phyloP scores from a whole-genome alignment of 177 flowering plant species.

The Tripterygium wilfordii region DNA sequence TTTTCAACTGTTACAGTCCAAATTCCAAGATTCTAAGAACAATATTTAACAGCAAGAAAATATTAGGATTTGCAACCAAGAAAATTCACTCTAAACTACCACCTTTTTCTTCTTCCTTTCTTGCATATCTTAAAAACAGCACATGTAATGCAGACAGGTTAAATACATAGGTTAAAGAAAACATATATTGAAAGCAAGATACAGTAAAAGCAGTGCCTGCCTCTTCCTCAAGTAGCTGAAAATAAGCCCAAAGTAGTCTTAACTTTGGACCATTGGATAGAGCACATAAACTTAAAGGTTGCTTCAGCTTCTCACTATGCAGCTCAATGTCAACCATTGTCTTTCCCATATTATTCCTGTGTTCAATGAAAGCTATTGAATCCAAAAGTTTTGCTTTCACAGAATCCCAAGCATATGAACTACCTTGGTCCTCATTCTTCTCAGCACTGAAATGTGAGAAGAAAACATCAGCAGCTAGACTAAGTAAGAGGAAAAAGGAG shows the following conservation, averaged over 20 bases:
- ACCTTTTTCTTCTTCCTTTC: no score
- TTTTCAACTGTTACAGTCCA: background rate
- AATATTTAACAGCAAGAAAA: background rate
- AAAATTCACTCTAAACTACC: no score
- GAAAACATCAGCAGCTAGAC: background rate
- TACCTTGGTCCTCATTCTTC: slow-evolving; percentile 27
- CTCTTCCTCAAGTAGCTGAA: slow-evolving; percentile 75
- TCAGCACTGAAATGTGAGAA: slow-evolving; percentile 35
- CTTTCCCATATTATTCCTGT: slow-evolving; percentile 27
- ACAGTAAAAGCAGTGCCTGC: slow-evolving; percentile 39
- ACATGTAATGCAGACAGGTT: background rate
- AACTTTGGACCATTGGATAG: slow-evolving; percentile 68
- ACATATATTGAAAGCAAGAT: background rate
- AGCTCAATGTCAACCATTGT: slow-evolving; percentile 28
- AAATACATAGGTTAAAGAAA: background rate
- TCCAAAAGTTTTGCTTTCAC: slow-evolving; percentile 63
- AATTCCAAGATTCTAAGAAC: background rate
- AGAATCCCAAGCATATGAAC: slow-evolving; percentile 51
- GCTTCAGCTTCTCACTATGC: slow-evolving; percentile 18
- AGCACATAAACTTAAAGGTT: slow-evolving; percentile 67
- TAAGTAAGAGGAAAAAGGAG: slow-evolving; percentile 5
- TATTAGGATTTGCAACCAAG: no score
- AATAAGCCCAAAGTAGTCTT: slow-evolving; percentile 68
- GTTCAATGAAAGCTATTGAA: slow-evolving; percentile 46
- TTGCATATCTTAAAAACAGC: background rate